Percentiles rank a stretch among this genome's conserved stretches.
Evolutionary conservation across 192 early-diverging fungal genomes (phyloP).

Genomic region (Coemansia sp.): DNA sequence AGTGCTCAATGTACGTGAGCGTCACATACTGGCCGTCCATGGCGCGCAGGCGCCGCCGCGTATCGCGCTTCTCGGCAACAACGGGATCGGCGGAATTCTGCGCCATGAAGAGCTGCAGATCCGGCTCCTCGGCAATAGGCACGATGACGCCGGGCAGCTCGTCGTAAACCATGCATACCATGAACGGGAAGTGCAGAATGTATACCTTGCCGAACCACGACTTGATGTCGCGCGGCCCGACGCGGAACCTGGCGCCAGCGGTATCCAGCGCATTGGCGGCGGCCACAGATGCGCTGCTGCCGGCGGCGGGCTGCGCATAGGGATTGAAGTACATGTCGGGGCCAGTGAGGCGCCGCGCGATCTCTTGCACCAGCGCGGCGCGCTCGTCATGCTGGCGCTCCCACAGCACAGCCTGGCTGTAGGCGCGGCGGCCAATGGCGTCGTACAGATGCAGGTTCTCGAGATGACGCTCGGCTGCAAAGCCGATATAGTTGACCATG

Average conservation of each 20-base stretch:
- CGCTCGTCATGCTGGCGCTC: conserved; percentile 44
- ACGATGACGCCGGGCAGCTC: conserved; percentile 56
- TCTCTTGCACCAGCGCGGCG: conserved; percentile 45
- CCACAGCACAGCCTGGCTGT: conserved; percentile 41
- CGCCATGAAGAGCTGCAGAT: conserved; percentile 56
- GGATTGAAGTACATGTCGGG: conserved; percentile 70
- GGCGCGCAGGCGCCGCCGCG: conserved; percentile 58
- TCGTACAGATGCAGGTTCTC: conserved; percentile 64
- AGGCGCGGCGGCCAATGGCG: conserved; percentile 56
- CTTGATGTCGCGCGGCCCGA: conserved; percentile 43
- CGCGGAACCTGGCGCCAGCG: conserved; percentile 1
- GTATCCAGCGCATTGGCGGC: background rate
- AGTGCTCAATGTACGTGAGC: conserved; percentile 49
- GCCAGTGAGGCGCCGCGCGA: conserved; percentile 56
- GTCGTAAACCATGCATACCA: conserved; percentile 66
- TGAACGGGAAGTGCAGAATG: conserved; percentile 67
- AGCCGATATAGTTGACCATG: conserved; percentile 63
- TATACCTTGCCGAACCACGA: conserved; percentile 65
- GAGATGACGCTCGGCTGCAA: conserved; percentile 65
- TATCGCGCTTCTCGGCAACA: conserved; percentile 50
- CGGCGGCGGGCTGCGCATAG: background rate
- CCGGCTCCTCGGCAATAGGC: conserved; percentile 54
- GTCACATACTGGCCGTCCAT: conserved; percentile 62
- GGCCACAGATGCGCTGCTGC: background rate
- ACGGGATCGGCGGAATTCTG: conserved; percentile 53